These are phyloP conservation scores for Fusarium sublunatum DNA, from an alignment of 2,329 filamentous ascomycete genomes.

Conservation along the genomic window DNA sequence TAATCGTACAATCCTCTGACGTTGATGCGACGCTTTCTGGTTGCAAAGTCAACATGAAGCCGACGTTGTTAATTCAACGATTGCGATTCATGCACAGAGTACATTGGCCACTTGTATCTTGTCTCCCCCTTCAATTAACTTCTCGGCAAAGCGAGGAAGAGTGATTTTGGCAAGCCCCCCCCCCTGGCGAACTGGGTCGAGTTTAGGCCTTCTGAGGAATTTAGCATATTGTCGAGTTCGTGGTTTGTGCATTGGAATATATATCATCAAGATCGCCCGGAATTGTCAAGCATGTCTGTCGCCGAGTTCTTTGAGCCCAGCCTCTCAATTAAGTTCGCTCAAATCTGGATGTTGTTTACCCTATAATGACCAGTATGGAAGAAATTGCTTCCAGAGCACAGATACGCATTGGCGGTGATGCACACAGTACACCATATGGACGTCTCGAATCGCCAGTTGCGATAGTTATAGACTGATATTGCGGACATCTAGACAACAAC, in stretches of 20 bases:
- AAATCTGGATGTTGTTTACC: not conserved
- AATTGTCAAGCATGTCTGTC: not conserved
- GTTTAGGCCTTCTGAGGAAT: too few species aligned
- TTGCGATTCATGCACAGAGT: not conserved
- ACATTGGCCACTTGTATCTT: not conserved
- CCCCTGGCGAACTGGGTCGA: constrained; percentile 13
- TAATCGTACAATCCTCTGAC: constrained; percentile 37
- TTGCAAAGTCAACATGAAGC: not conserved
- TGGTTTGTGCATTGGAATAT: not conserved
- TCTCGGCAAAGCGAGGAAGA: not conserved
- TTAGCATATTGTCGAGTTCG: too few species aligned
- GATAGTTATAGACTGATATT: not conserved
- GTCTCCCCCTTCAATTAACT: not conserved
- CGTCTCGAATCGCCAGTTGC: not conserved
- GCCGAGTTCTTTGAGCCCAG: not conserved
- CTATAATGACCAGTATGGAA: constrained; percentile 10
- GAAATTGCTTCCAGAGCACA: constrained; percentile 7
- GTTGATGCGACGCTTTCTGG: constrained; percentile 16
- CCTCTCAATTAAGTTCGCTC: not conserved
- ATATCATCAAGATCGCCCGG: not conserved
- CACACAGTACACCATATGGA: not conserved
- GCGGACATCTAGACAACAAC: constrained; percentile 14
- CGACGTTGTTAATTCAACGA: not conserved
- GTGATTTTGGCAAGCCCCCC: constrained; percentile 3
- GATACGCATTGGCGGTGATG: not conserved